Base-by-base conservation (phyloP, 176 grass and related monocot species). In the Oryza nivara region DNA sequence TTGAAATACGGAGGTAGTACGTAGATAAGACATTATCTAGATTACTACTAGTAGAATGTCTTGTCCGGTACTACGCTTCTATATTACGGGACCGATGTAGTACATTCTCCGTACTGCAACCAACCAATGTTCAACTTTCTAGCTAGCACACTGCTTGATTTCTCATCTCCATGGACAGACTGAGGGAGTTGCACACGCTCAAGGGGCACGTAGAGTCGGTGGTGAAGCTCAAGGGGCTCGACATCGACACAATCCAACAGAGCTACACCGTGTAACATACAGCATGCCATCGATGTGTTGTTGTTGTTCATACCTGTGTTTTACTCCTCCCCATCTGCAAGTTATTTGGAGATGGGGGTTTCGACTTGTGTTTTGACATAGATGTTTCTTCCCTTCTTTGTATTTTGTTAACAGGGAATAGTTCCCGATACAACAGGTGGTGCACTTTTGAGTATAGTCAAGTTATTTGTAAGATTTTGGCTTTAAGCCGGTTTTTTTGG, bases 191-290 rank as follows among this genome's bases (percentile, higher is more conserved):
- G 88, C 88, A 90, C 88, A 90, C 88, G 47, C 84, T 90, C 67
- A 90, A 90, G 84, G 88, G 88, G 0, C 88, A 90, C 68, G 88
- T 90, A 68, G 88, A 90, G 74, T 83, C 88, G 36, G 88, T 90
- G 2, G 88, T 90, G 45, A 90, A 90, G 88, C 88, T 90, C 79
- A 90, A 90, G 84, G 88, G 88, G 25, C 88, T 90, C 68, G 88
- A 90, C 79, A 90, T 90, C 49, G 88, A 90, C 56, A 90, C 88
- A 14, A 90, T 90, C 32, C 80, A 90, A 40, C 88, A 90, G 79
- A 90, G 84, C 84, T 90, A 90, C 80, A 90, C 88, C 6, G 88
- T 90, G 47, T 90, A 77, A 73, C 20, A 73, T 5, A 1, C 14
- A 7, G 28, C 9, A 4, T 66, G 23, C 17, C 65, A 80, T 70